These are phyloP conservation scores for Linnemannia hyalina DNA, from an alignment of 192 early-diverging fungal genomes.

Conservation along the genomic window DNA sequence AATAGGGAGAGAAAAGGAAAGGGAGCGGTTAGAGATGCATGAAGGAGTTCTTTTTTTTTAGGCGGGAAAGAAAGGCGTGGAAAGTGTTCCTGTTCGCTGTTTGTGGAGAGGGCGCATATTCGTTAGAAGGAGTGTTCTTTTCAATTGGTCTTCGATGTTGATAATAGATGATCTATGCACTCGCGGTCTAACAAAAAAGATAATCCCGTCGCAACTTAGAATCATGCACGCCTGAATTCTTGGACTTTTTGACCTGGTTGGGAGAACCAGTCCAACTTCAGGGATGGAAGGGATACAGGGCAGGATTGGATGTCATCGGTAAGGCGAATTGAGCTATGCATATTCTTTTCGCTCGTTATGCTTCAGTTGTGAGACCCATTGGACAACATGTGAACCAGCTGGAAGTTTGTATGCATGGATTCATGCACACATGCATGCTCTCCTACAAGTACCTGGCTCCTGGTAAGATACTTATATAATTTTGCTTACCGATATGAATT, in stretches of 20 bases:
- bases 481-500: background rate
- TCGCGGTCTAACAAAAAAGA: slow-evolving; percentile 2
- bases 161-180: slow-evolving; percentile 38
- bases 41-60: background rate
- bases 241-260: slow-evolving; percentile 75
- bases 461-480: background rate
- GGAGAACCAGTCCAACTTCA: slow-evolving; percentile 77
- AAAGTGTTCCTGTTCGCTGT: background rate
- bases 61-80: background rate
- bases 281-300: slow-evolving; percentile 80
- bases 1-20: background rate
- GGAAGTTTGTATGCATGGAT: background rate
- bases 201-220: slow-evolving; percentile 42
- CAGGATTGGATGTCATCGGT: slow-evolving; percentile 75
- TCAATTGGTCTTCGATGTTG: background rate
- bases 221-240: slow-evolving; percentile 68
- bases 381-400: background rate
- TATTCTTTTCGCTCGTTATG: background rate
- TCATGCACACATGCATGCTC: background rate
- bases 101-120: too few relatives aligned
- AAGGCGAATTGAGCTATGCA: slow-evolving; percentile 11
- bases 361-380: background rate
- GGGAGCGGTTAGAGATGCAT: too few relatives aligned
- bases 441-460: background rate
- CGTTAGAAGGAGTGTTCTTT: background rate